phyloP scores from a whole-genome alignment of 192 early-diverging fungal species.

The Backusella tuberculispora region DNA sequence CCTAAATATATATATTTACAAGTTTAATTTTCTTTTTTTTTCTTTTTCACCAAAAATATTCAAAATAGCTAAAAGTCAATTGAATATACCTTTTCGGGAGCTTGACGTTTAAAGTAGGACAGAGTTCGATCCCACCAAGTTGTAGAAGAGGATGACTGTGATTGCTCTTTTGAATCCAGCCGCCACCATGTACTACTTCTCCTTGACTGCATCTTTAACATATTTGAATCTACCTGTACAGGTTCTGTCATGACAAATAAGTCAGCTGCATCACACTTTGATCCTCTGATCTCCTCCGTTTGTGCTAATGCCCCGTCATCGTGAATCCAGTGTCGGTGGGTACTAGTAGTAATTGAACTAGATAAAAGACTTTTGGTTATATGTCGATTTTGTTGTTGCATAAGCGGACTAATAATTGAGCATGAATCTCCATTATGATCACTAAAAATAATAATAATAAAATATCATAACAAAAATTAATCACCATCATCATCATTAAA shows the following conservation, averaged over 20 bases:
- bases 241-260: slow-evolving; percentile 23
- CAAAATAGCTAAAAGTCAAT: no score
- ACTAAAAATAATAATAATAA: no score
- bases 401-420: not conserved
- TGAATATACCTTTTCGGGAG: slow-evolving; percentile 12
- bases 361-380: not conserved
- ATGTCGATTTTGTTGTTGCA: not conserved
- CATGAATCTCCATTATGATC: slow-evolving; percentile 22
- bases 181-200: slow-evolving; percentile 1
- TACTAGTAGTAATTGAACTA: not conserved
- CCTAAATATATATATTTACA: not conserved
- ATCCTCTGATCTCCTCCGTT: slow-evolving; percentile 4
- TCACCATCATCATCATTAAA: no score
- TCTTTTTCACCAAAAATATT: not conserved
- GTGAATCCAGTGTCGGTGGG: slow-evolving; percentile 8
- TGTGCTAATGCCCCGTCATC: slow-evolving; percentile 15
- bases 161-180: not conserved
- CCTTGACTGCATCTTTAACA: not conserved
- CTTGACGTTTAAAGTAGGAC: not conserved
- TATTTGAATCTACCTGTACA: not conserved
- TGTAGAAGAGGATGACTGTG: not conserved
- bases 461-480: no score
- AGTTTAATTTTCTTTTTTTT: not conserved
- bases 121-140: slow-evolving; percentile 10
- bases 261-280: slow-evolving; percentile 17